Base-by-base conservation (phyloP, 2,329 filamentous ascomycete species). In the Aspergillus felis region DNA sequence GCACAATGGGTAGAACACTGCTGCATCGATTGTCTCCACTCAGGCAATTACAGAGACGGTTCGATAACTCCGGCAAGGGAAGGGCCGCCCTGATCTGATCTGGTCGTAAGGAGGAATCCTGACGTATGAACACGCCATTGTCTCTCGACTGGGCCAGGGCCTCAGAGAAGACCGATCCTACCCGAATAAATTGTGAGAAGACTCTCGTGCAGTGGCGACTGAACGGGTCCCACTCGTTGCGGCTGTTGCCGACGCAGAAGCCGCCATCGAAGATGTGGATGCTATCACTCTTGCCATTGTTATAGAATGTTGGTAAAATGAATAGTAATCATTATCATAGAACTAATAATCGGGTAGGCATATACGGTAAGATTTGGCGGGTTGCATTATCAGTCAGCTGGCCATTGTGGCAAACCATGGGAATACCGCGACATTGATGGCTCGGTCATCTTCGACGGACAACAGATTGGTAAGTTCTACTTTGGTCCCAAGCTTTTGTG, bases 21-120 rank as follows among this genome's bases (percentile, higher is more conserved):
- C 28, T 3, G 35, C 35, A 24, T 20, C 17, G 3, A 2, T 27
- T 9, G 24, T 28, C 25, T 20, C 25, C n/a, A 3, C 5, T 10
- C 66, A 76, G 76, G 82, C 75, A 12, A 78, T 86, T 28, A 82
- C 79, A 9, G 82, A 82, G 65, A 84, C 86, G 78, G 74, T 77
- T 0, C 80, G 84, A 4, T 74, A 79, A 55, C 68, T 88, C 3
- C 77, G 85, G 9, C 65, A 67, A 8, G 75, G 76, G 0, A 76
- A 74, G 25, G 76, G 75, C 1, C 74, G 69, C 3, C 81, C 76
- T 14, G 86, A 84, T 1, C 69, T 89, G 0, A 74, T 89, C 3
- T 78, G 89, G 14, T 86, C 86, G 1, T 89, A 89, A 64, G 86
- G 87, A 0, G 87, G 87, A 0, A 78, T 84, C 29, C 61, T 87